A percentile compares a stretch with the other conserved stretches of the same genome.
phyloP scores from a whole-genome alignment of 495 filamentous ascomycete species.

The Annulohypoxylon bovei region DNA sequence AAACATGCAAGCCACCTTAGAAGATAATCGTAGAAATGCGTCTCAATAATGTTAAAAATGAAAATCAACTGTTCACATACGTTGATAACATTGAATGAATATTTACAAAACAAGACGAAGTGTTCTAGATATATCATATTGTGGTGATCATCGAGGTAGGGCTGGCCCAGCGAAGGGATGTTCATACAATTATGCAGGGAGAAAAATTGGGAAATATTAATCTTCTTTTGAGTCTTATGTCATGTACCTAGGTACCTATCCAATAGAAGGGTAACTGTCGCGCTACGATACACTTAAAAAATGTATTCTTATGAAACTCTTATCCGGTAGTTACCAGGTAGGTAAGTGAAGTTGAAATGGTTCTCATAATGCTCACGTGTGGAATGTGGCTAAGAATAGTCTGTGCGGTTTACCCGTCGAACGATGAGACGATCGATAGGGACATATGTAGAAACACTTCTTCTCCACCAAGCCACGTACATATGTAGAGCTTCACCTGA shows the following conservation, averaged over 20 bases:
- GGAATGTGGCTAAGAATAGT: constrained; percentile 14
- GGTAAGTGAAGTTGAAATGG: neutral
- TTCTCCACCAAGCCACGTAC: neutral
- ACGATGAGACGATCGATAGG: constrained; percentile 28
- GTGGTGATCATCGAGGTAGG: no score
- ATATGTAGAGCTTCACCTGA: neutral
- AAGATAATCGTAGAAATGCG: neutral
- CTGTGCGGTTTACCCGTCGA: constrained; percentile 20
- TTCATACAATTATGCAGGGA: no score
- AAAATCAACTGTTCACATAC: neutral
- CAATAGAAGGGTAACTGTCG: no score
- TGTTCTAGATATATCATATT: neutral
- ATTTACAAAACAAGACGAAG: no score
- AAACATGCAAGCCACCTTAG: no score
- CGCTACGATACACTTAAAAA: neutral
- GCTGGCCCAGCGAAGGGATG: no score
- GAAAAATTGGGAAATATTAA: neutral
- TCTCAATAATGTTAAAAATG: neutral
- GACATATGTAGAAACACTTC: constrained; percentile 3
- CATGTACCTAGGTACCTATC: no score
- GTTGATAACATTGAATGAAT: no score
- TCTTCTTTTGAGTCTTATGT: no score
- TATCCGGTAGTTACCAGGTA: no score
- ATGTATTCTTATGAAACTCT: constrained; percentile 11
- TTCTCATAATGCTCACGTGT: constrained; percentile 21